Conservation (phyloP, 2,329 filamentous ascomycete species). For the Fusarium poae region DNA sequence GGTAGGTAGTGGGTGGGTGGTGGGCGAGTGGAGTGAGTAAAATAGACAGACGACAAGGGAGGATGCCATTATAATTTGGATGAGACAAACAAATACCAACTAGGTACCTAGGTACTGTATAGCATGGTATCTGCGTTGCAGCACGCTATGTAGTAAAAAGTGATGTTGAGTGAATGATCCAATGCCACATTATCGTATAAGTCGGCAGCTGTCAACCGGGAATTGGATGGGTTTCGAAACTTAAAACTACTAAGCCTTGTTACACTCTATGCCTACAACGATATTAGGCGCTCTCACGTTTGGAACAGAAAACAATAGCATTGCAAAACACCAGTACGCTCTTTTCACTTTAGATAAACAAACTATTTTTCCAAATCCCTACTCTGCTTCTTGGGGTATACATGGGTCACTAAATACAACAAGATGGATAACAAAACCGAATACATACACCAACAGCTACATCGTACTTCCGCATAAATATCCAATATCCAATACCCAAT, state of each 20-base stretch:
- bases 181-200: background rate
- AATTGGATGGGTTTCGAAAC: background rate
- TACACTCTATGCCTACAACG: background rate
- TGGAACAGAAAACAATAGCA: background rate
- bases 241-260: background rate
- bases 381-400: constrained; percentile 34
- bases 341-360: constrained; percentile 13
- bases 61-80: constrained; percentile 1
- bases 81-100: background rate
- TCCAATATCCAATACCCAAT: constrained; percentile 21
- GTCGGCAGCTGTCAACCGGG: background rate
- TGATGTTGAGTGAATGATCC: background rate
- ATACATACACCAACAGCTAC: constrained; percentile 5
- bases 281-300: background rate
- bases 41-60: background rate
- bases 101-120: background rate
- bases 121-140: background rate
- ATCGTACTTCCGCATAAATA: constrained; percentile 1
- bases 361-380: constrained; percentile 2
- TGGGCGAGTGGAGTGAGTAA: constrained; percentile 22
- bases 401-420: constrained; percentile 15
- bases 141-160: background rate
- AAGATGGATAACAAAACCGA: constrained; percentile 9
- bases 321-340: background rate
- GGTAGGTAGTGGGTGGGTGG: constrained; percentile 18